Percentiles rank a stretch among this genome's conserved stretches.
Conservation (phyloP, 345 rosid species). For the Populus nigra region DNA sequence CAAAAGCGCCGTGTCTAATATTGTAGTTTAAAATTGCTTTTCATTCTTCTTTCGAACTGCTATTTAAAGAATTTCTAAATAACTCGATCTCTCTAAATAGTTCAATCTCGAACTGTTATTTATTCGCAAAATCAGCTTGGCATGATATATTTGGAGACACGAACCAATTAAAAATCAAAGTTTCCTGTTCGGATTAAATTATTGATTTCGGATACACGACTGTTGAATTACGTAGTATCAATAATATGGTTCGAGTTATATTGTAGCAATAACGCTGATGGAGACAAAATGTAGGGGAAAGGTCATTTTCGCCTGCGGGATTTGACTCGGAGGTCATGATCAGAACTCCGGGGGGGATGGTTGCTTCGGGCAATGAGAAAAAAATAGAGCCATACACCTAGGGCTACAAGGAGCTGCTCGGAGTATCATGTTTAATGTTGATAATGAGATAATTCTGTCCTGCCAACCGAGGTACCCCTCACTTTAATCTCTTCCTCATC, state of each 20-base stretch:
- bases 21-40: not conserved
- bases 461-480: slow-evolving; percentile 29
- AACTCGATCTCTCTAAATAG: no score
- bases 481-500: slow-evolving; percentile 16
- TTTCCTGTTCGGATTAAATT: not conserved
- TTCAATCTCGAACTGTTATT: no score
- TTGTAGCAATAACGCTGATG: not conserved
- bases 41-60: not conserved
- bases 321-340: no score
- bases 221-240: no score
- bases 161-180: not conserved
- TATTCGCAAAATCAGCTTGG: not conserved
- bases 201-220: no score
- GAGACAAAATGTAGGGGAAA: not conserved
- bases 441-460: slow-evolving; percentile 39
- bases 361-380: not conserved
- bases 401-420: slow-evolving; percentile 1
- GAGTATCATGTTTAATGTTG: slow-evolving; percentile 45
- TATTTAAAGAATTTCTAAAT: not conserved
- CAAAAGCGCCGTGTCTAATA: not conserved
- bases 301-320: not conserved
- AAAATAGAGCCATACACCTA: not conserved
- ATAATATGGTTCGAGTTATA: not conserved
- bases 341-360: not conserved
- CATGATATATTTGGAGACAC: not conserved